Percentiles rank a stretch among this genome's conserved stretches.
Evolutionary conservation across 164 flowering plant genomes (phyloP).

Genomic region (Berberis thunbergii): DNA sequence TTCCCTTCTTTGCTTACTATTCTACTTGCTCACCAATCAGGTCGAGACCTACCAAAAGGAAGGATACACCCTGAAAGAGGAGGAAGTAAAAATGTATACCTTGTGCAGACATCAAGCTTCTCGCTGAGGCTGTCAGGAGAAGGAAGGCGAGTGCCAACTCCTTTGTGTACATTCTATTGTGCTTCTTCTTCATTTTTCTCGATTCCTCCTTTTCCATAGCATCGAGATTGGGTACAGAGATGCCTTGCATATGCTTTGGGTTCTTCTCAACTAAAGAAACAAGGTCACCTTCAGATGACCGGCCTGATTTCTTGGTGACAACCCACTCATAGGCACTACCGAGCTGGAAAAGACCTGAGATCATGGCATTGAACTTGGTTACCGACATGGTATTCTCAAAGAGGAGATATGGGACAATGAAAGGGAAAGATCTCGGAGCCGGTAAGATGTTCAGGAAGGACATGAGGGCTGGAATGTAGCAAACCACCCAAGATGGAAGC

Average conservation of each 20-base stretch:
- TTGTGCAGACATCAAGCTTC: slow-evolving; percentile 91
- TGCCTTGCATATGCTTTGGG: slow-evolving; percentile 38
- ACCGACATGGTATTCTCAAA: slow-evolving; percentile 99
- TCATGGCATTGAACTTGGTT: slow-evolving; percentile 97
- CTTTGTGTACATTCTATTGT: slow-evolving; percentile 82
- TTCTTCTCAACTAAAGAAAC: slow-evolving; percentile 47
- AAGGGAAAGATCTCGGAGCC: slow-evolving; percentile 89
- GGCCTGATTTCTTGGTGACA: slow-evolving; percentile 95
- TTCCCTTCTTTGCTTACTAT: slow-evolving; percentile 16
- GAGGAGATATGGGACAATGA: slow-evolving; percentile 95
- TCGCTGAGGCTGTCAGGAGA: slow-evolving; percentile 82
- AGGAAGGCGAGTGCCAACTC: slow-evolving; percentile 88
- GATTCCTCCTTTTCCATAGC: slow-evolving; percentile 38
- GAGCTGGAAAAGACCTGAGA: slow-evolving; percentile 93
- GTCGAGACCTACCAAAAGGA: slow-evolving; percentile 89
- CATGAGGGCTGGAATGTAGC: slow-evolving; percentile 93
- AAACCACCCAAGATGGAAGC: slow-evolving; percentile 97
- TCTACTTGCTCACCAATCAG: slow-evolving; percentile 89
- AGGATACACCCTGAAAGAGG: slow-evolving; percentile 90
- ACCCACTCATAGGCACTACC: slow-evolving; percentile 99
- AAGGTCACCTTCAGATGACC: slow-evolving; percentile 95
- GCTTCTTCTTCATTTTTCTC: slow-evolving; percentile 53
- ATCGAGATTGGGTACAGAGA: slow-evolving; percentile 52
- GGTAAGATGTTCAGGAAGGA: slow-evolving; percentile 95
- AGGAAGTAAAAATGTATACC: slow-evolving; percentile 98